Evolutionary conservation across 768 basidiomycete species (phyloP).

Genomic region (Trametes punicea): DNA sequence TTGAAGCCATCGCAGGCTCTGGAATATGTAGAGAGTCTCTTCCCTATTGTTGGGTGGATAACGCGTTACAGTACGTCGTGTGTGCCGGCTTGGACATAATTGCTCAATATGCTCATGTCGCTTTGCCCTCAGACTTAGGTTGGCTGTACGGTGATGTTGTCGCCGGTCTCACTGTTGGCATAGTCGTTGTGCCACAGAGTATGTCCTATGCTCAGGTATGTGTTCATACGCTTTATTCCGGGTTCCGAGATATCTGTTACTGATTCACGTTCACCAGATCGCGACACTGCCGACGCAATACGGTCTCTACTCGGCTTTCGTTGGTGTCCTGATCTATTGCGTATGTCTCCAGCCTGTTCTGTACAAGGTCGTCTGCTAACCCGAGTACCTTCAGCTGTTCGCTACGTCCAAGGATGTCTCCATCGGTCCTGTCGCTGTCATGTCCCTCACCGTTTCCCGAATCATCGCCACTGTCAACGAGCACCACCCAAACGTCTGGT

Average conservation of each 20-base stretch:
- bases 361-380: neutral
- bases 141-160: constrained; percentile 88
- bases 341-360: constrained; percentile 38
- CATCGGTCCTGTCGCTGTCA: constrained; percentile 99
- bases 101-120: neutral
- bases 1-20: constrained; percentile 40
- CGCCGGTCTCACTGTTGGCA: constrained; percentile 90
- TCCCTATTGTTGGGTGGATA: constrained; percentile 86
- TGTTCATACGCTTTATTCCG: neutral
- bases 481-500: constrained; percentile 54
- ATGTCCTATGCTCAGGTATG: constrained; percentile 85
- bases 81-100: neutral
- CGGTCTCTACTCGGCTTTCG: constrained; percentile 91
- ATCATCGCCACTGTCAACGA: constrained; percentile 68
- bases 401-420: constrained; percentile 98
- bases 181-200: constrained; percentile 92
- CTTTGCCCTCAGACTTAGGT: constrained; percentile 48
- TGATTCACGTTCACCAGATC: constrained; percentile 43
- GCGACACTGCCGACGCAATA: constrained; percentile 85
- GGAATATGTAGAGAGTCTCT: constrained; percentile 67
- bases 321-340: constrained; percentile 82
- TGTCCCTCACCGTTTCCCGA: constrained; percentile 85
- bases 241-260: neutral
- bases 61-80: constrained; percentile 71
- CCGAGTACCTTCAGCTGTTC: constrained; percentile 58